These are phyloP conservation scores for Diaporthe sp. DNA, from an alignment of 2,329 filamentous ascomycete species.

Conservation along the genomic window DNA sequence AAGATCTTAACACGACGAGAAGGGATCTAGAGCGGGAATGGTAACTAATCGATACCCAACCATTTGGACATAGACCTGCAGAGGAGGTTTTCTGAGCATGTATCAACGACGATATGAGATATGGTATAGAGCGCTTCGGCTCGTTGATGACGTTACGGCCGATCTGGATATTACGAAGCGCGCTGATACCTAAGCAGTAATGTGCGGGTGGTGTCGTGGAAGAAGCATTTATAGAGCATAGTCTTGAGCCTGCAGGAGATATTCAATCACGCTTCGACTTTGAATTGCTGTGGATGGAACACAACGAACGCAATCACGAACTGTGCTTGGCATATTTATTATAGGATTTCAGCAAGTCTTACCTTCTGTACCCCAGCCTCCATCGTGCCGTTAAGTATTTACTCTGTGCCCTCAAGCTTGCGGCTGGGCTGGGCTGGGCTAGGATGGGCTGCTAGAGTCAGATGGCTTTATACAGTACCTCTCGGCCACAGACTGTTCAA, in stretches of 20 bases:
- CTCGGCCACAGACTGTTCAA: not conserved
- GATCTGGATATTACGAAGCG: not conserved
- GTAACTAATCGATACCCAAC: conserved; percentile 19
- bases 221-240: not conserved
- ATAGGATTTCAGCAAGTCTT: not conserved
- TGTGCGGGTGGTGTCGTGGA: not conserved
- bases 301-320: not conserved
- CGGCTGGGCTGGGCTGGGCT: not conserved
- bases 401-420: not conserved
- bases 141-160: not conserved
- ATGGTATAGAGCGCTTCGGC: not conserved
- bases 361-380: not conserved
- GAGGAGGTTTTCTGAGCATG: not conserved
- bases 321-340: not conserved
- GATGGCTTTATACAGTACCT: not conserved
- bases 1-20: not conserved
- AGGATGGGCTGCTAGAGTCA: not conserved
- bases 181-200: not conserved
- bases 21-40: conserved; percentile 20
- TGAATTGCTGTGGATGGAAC: not conserved
- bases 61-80: not conserved
- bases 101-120: not conserved
- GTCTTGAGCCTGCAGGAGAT: not conserved
- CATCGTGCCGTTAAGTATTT: not conserved
- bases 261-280: not conserved